A percentile compares a stretch with the other conserved stretches of the same genome.
Conservation (phyloP, 148 eudicot genomes). For the Heliamphora exappendiculata region DNA sequence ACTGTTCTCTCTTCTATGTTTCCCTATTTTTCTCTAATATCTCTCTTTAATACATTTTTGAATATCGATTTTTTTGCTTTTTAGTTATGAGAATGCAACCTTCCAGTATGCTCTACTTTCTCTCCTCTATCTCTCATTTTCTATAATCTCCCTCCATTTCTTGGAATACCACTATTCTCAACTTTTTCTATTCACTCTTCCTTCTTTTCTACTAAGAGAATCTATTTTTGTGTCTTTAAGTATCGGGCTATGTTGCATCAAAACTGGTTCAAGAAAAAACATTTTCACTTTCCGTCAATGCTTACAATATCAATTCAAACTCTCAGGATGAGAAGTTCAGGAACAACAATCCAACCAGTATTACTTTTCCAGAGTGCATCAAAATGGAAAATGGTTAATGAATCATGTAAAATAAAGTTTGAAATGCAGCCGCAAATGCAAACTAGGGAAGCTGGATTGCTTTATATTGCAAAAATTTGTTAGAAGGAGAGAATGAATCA, state of each 20-base stretch:
- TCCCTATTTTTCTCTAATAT: too few species aligned
- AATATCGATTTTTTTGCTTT: too few species aligned
- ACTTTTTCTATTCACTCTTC: not conserved
- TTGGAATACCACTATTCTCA: not conserved
- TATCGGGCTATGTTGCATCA: not conserved
- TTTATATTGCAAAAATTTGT: not conserved
- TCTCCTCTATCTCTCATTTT: too few species aligned
- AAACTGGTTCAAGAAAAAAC: not conserved
- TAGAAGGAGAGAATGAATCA: not conserved
- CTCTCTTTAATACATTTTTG: too few species aligned
- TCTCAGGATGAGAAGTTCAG: not conserved
- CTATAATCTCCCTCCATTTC: not conserved
- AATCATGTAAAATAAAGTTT: not conserved
- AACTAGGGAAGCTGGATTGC: not conserved
- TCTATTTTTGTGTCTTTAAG: not conserved
- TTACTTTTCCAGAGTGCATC: not conserved
- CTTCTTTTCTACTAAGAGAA: not conserved
- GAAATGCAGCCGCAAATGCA: not conserved
- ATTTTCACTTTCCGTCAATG: not conserved
- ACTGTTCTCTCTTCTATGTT: too few species aligned
- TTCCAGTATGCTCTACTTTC: too few species aligned
- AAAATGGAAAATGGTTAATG: not conserved
- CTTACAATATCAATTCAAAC: not conserved
- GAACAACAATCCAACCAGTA: not conserved
- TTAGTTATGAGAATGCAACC: too few species aligned